Conservation (phyloP, 352 stramenopile genomes). For the Globisporangium irregulare region DNA sequence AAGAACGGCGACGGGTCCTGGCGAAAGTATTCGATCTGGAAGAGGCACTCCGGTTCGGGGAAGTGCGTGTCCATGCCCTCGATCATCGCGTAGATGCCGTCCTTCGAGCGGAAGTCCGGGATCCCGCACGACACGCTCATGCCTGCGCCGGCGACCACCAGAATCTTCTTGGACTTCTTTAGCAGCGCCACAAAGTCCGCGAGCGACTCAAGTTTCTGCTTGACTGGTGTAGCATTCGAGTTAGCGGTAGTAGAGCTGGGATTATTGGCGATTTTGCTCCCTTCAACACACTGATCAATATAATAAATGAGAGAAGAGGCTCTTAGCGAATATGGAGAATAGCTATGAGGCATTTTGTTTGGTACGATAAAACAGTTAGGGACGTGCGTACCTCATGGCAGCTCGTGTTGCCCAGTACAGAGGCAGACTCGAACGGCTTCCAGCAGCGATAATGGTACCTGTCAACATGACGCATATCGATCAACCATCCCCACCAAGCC, state of each 20-base stretch:
- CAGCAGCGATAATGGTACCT: slow-evolving; percentile 56
- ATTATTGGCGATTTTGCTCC: slow-evolving; percentile 17
- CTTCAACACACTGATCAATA: slow-evolving; percentile 44
- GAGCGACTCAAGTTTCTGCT: slow-evolving; percentile 41
- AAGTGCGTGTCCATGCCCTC: slow-evolving; percentile 84
- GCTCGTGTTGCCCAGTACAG: slow-evolving; percentile 71
- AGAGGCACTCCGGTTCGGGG: slow-evolving; percentile 96
- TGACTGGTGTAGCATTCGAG: background rate
- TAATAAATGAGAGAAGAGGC: background rate
- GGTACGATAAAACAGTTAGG: background rate
- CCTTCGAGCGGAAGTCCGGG: slow-evolving; percentile 96
- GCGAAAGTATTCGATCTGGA: slow-evolving; percentile 97
- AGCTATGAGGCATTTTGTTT: background rate
- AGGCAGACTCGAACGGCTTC: slow-evolving; percentile 47
- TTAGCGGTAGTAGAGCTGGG: background rate
- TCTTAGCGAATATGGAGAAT: background rate
- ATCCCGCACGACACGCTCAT: slow-evolving; percentile 97
- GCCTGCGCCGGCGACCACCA: slow-evolving; percentile 91
- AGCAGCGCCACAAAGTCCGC: slow-evolving; percentile 67
- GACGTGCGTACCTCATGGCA: slow-evolving; percentile 48
- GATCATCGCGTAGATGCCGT: slow-evolving; percentile 85
- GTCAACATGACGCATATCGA: background rate
- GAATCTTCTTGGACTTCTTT: slow-evolving; percentile 79
- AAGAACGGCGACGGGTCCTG: slow-evolving; percentile 96
- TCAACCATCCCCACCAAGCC: background rate